Conservation (phyloP, 192 early-diverging fungal genomes). For the Backusella psychrophila region DNA sequence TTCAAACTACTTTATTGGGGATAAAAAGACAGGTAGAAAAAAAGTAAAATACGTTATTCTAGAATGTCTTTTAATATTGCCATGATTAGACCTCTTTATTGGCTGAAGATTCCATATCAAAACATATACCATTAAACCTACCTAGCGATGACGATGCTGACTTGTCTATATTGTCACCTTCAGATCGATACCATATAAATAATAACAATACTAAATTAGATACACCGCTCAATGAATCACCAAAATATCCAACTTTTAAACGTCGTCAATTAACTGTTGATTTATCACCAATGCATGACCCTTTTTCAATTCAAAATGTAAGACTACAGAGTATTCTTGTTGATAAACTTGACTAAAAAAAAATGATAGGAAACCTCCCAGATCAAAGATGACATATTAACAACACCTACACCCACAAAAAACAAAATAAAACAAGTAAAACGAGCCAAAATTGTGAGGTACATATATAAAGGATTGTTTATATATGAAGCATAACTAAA, state of each 20-base stretch:
- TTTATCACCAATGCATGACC: background rate
- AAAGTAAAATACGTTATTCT: background rate
- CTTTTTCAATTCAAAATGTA: background rate
- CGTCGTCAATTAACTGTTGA: background rate
- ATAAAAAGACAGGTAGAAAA: constrained; percentile 10
- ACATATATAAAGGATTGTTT: background rate
- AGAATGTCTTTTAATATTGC: background rate
- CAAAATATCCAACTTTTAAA: background rate
- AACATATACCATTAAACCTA: background rate
- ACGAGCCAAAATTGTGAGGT: background rate
- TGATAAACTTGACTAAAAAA: background rate
- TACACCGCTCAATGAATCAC: background rate
- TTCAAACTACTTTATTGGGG: background rate
- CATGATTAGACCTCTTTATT: background rate
- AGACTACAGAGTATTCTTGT: background rate
- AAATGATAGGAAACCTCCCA: background rate
- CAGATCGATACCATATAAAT: background rate
- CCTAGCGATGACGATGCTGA: background rate
- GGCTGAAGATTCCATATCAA: background rate
- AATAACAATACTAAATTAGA: background rate
- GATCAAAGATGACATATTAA: background rate
- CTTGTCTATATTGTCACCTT: background rate
- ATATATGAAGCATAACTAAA: background rate
- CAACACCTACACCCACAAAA: constrained; percentile 4
- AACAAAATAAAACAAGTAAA: background rate